Conservation (phyloP, 129 eudicot genomes). For the Flaveria robusta region DNA sequence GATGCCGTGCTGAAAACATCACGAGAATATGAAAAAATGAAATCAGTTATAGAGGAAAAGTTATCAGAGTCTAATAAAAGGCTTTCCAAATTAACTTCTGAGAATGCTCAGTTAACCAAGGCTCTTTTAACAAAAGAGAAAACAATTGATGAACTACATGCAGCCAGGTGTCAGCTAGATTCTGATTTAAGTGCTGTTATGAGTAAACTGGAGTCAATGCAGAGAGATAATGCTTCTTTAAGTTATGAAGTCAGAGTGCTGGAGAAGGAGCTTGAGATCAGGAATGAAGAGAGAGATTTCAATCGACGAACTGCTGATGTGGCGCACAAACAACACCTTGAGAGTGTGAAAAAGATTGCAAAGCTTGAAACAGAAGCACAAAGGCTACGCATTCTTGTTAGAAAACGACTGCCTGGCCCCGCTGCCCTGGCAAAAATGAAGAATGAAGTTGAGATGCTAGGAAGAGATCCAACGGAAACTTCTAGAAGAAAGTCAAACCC, state of each 20-base stretch:
- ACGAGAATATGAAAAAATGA: conserved; percentile 59
- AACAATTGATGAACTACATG: conserved; percentile 50
- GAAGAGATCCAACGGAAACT: conserved; percentile 48
- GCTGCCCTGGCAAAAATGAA: conserved; percentile 85
- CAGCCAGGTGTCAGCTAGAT: conserved; percentile 50
- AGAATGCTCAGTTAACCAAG: conserved; percentile 60
- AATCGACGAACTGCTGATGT: conserved; percentile 69
- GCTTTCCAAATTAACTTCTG: conserved; percentile 50
- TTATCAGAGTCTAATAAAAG: conserved; percentile 56
- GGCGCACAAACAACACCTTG: conserved; percentile 73
- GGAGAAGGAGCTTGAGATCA: conserved; percentile 87
- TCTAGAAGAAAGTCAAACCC: conserved; percentile 60
- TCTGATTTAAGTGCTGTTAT: conserved; percentile 51
- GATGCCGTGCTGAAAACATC: conserved; percentile 70
- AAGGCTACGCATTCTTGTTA: conserved; percentile 71
- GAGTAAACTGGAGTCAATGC: conserved; percentile 56
- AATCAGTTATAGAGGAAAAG: conserved; percentile 49
- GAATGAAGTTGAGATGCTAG: conserved; percentile 72
- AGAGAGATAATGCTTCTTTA: conserved; percentile 73
- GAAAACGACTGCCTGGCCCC: conserved; percentile 89
- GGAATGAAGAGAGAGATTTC: conserved; percentile 87
- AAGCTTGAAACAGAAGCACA: conserved; percentile 85
- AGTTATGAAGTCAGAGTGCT: conserved; percentile 78
- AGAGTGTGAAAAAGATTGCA: conserved; percentile 71
- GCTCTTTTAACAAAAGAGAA: conserved; percentile 68